These are phyloP conservation scores for Syncephalastrum monosporum DNA, from an alignment of 371 early-diverging fungal genomes.

Conservation along the genomic window DNA sequence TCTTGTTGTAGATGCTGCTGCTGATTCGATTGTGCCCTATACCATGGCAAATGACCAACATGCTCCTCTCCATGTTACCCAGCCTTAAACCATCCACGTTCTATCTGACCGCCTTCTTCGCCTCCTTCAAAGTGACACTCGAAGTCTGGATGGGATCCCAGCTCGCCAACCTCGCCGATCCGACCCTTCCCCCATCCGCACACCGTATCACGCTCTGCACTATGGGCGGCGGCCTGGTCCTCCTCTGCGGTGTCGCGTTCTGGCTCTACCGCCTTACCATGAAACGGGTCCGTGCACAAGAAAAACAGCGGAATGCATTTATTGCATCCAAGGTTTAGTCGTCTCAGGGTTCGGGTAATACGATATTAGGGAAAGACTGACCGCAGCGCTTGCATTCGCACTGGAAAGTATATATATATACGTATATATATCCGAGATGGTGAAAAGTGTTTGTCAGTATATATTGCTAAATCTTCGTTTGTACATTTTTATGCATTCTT, in stretches of 20 bases:
- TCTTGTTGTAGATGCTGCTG: constrained; percentile 25
- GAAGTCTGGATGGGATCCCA: constrained; percentile 48
- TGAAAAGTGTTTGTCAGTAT: background rate
- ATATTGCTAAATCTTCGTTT: background rate
- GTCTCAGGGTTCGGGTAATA: constrained; percentile 31
- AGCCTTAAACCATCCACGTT: constrained; percentile 20
- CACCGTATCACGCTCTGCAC: constrained; percentile 35
- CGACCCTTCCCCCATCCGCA: constrained; percentile 36
- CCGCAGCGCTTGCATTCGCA: constrained; percentile 43
- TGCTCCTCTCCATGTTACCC: constrained; percentile 26
- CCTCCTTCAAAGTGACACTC: constrained; percentile 28
- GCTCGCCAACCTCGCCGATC: constrained; percentile 32
- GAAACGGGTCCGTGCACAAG: constrained; percentile 9
- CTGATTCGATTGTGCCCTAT: constrained; percentile 38
- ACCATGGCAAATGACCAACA: constrained; percentile 36
- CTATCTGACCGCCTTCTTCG: constrained; percentile 21
- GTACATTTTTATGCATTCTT: constrained; percentile 1
- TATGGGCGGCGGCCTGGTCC: constrained; percentile 24
- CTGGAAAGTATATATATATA: constrained; percentile 15
- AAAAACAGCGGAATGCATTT: background rate
- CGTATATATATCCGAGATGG: background rate
- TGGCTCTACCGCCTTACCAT: constrained; percentile 31
- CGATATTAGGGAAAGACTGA: constrained; percentile 38
- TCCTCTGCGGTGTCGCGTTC: constrained; percentile 18
- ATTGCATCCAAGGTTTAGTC: no score